phyloP scores from a whole-genome alignment of 768 basidiomycete species.

The Amanita muscaria region DNA sequence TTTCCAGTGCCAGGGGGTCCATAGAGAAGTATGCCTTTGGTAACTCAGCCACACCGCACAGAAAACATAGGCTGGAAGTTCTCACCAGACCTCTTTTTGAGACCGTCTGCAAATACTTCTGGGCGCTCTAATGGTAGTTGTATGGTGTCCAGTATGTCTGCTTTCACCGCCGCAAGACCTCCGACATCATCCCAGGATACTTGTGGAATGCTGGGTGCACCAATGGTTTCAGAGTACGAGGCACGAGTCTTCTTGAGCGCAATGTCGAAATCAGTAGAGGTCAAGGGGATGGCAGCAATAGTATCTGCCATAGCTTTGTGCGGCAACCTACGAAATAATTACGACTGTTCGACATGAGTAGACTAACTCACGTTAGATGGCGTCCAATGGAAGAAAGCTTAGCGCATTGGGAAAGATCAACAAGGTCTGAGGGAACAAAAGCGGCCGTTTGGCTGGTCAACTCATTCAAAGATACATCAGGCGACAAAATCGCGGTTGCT shows the following conservation, averaged over 20 bases:
- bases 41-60: neutral
- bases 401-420: conserved; percentile 56
- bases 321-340: neutral
- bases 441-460: conserved; percentile 89
- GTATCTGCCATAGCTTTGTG: conserved; percentile 18
- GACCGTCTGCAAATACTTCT: conserved; percentile 79
- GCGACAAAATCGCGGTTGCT: conserved; percentile 34
- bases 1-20: conserved; percentile 97
- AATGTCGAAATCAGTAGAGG: conserved; percentile 56
- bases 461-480: conserved; percentile 68
- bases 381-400: conserved; percentile 46
- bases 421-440: conserved; percentile 74
- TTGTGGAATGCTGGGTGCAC: conserved; percentile 93
- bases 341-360: neutral
- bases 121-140: conserved; percentile 87
- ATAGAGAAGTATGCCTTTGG: conserved; percentile 77
- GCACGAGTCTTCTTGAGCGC: conserved; percentile 67
- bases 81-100: conserved; percentile 93
- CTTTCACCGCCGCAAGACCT: conserved; percentile 78
- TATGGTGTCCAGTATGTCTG: conserved; percentile 92
- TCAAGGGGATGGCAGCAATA: conserved; percentile 37
- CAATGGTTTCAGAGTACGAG: conserved; percentile 85
- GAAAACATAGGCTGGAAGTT: neutral
- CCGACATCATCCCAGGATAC: conserved; percentile 98
- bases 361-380: conserved; percentile 28